Percentiles rank a stretch among this genome's conserved stretches.
Conservation (phyloP, 2,329 filamentous ascomycete species). For the Celoporthe dispersa region DNA sequence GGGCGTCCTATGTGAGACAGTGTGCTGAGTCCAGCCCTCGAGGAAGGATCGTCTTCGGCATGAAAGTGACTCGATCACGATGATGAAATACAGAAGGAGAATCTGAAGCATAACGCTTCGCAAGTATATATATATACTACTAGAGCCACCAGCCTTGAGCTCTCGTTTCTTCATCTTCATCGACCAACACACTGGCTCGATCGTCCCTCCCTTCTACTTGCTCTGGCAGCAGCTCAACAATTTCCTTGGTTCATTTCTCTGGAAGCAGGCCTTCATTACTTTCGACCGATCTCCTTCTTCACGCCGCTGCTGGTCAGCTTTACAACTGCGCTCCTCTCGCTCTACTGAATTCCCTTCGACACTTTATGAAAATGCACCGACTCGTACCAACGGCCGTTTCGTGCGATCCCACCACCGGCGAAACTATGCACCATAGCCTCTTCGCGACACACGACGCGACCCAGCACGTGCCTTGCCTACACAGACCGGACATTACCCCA, state of each 20-base stretch:
- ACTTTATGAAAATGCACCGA: not conserved
- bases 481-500: not conserved
- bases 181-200: not conserved
- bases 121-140: not conserved
- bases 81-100: not conserved
- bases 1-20: not conserved
- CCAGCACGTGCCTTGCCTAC: not conserved
- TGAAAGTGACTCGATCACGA: not conserved
- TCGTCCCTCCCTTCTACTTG: not conserved
- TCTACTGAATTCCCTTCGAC: not conserved
- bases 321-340: not conserved
- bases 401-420: not conserved
- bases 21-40: not conserved
- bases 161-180: not conserved
- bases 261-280: not conserved
- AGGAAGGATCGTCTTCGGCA: not conserved
- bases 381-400: not conserved
- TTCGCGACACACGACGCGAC: not conserved
- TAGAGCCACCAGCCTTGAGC: not conserved
- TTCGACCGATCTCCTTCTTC: not conserved
- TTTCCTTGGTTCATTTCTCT: not conserved
- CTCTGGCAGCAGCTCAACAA: not conserved
- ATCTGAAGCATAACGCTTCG: not conserved
- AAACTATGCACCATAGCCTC: not conserved
- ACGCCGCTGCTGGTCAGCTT: not conserved